Evolutionary conservation across 73 alveolate genomes (phyloP).

Genomic region (Tetrahymena borealis): DNA sequence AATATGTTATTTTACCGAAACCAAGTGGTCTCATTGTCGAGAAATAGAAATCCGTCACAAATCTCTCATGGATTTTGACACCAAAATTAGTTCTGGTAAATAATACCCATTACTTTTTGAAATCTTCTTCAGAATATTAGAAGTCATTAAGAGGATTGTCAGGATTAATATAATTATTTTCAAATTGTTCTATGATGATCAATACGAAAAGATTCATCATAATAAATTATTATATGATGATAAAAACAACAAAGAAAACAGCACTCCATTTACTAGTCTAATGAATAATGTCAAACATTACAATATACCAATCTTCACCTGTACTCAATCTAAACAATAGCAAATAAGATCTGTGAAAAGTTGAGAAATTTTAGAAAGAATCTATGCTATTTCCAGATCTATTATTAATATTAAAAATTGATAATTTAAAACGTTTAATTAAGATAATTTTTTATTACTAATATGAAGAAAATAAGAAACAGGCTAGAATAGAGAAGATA

Average conservation of each 20-base stretch:
- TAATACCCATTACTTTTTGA: not conserved
- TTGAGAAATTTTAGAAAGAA: slow-evolving; percentile 64
- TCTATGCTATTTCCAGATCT: slow-evolving; percentile 45
- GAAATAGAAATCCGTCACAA: not conserved
- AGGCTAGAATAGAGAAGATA: slow-evolving; percentile 88
- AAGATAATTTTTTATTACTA: no score
- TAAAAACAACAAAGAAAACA: slow-evolving; percentile 4
- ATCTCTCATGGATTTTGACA: not conserved
- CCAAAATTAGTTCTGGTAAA: not conserved
- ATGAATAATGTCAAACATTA: slow-evolving; percentile 59
- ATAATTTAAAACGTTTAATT: no score
- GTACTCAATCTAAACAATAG: slow-evolving; percentile 79
- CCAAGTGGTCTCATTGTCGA: not conserved
- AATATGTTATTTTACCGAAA: not conserved
- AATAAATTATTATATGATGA: slow-evolving; percentile 4
- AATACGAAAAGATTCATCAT: slow-evolving; percentile 4
- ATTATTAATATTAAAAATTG: not conserved
- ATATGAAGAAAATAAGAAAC: slow-evolving; percentile 58
- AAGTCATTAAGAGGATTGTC: not conserved
- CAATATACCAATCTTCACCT: slow-evolving; percentile 92
- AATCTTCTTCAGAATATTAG: not conserved
- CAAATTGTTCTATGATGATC: not conserved
- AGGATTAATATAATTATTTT: not conserved
- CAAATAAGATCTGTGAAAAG: slow-evolving; percentile 76
- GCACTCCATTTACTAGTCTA: slow-evolving; percentile 12